Evolutionary conservation across 345 rosid species (phyloP), one percentile per base, ranked within the genome.

Genomic region (Salix arbutifolia): DNA sequence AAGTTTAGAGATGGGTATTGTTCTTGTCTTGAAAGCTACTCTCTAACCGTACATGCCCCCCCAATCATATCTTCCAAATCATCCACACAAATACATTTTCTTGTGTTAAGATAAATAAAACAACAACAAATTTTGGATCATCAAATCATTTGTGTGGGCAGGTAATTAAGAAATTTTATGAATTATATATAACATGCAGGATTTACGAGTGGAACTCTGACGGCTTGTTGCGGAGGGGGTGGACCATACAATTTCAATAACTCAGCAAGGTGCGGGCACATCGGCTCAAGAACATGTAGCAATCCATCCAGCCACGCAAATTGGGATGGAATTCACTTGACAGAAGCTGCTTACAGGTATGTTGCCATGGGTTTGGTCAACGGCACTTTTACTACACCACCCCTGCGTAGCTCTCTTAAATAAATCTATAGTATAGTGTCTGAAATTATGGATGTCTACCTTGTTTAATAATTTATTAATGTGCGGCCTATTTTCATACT

Each of bases 261-360:
- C 28, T 83, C 85, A 1, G 89, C 86, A 9, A 74, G 82, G 25
- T 92, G 97, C 8, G 92, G 94, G 6, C 83, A 82, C 73, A 65
- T 21, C 0, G 91, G 91, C 33, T 89, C 97, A 5, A 82, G 42
- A 18, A 81, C 86, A 11, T 92, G 92, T 30, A 1, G 67, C 58
- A 61, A 87, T 73, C 97, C 91, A 17, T 83, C 85, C 0, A 66
- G 75, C 25, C 83, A 74, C 23, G 83, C 86, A n/a, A 89, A 84
- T 66, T 92, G 97, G 94, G 97, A 92, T 42, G 97, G 92, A 16
- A 80, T 90, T 62, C 94, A 90, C 84, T 74, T 89, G 50, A 92
- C 97, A 8, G 94, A 91, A 40, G 91, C 94, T 21, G 94, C 91
- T 23, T 87, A 91, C 75, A 84, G 80, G 26, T n/a, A 65, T 53